These are phyloP conservation scores for Eleusine indica DNA, from an alignment of 176 grass and related monocot genomes.

Conservation along the genomic window DNA sequence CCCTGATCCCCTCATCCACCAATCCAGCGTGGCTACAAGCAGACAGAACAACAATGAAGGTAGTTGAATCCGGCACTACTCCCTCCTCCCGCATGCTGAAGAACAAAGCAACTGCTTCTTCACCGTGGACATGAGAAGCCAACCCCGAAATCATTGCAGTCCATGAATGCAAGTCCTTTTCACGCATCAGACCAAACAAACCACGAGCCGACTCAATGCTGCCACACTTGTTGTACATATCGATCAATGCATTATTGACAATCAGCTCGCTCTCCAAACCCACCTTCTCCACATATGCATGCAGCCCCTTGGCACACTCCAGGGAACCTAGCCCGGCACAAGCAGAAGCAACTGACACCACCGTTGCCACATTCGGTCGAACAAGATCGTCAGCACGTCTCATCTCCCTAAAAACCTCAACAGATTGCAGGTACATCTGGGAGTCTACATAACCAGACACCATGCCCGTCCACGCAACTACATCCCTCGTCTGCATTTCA, in stretches of 20 bases:
- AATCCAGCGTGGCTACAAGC: slow-evolving; percentile 81
- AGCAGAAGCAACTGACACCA: slow-evolving; percentile 52
- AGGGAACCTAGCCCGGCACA: slow-evolving; percentile 52
- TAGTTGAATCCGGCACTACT: slow-evolving; percentile 57
- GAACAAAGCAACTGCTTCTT: slow-evolving; percentile 48
- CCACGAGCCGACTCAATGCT: slow-evolving; percentile 38
- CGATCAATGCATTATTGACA: slow-evolving; percentile 58
- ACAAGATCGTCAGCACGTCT: slow-evolving; percentile 3
- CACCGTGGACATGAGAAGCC: slow-evolving; percentile 58
- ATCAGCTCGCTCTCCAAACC: slow-evolving; percentile 51
- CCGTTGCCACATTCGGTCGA: slow-evolving; percentile 42
- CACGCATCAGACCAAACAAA: slow-evolving; percentile 51
- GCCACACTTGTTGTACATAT: slow-evolving; percentile 72
- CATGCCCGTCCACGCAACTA: slow-evolving; percentile 60
- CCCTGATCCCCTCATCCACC: slow-evolving; percentile 57
- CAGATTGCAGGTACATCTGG: slow-evolving; percentile 20
- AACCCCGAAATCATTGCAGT: slow-evolving; percentile 61
- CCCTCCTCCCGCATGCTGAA: slow-evolving; percentile 41
- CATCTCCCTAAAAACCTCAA: slow-evolving; percentile 52
- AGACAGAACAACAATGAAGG: slow-evolving; percentile 64
- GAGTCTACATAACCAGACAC: slow-evolving; percentile 37
- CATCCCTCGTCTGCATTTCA: slow-evolving; percentile 47
- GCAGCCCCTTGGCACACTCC: slow-evolving; percentile 51
- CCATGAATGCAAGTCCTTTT: slow-evolving; percentile 74
- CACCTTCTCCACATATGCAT: slow-evolving; percentile 53